phyloP scores from a whole-genome alignment of 164 flowering plant species.

The Piper longum region DNA sequence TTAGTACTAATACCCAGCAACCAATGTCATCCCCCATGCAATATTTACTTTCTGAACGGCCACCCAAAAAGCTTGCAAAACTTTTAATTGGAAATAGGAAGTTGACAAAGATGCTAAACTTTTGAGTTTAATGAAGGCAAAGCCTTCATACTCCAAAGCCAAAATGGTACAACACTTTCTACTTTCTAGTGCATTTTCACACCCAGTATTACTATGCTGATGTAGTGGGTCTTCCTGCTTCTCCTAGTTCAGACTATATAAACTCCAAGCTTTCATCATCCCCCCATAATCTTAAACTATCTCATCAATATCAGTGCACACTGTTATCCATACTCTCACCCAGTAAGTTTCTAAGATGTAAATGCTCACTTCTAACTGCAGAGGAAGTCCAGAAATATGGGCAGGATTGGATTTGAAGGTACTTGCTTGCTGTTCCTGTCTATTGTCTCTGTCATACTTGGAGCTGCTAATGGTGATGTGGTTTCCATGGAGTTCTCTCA shows the following conservation, averaged over 20 bases:
- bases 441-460: conserved; percentile 16
- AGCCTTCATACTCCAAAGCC: neutral
- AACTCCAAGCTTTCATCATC: conserved; percentile 18
- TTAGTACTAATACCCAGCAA: conserved; percentile 15
- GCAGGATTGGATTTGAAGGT: conserved; percentile 26
- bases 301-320: no score
- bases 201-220: conserved; percentile 2
- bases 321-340: no score
- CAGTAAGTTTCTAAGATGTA: conserved; percentile 1
- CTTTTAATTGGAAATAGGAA: conserved; percentile 11
- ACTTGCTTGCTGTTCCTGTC: conserved; percentile 26
- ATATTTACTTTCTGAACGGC: conserved; percentile 2
- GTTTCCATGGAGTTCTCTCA: conserved; percentile 22
- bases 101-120: neutral
- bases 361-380: conserved; percentile 4
- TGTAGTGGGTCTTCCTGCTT: conserved; percentile 10
- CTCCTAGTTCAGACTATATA: conserved; percentile 19
- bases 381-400: conserved; percentile 7
- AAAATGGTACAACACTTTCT: conserved; percentile 9
- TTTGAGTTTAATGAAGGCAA: neutral
- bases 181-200: conserved; percentile 4
- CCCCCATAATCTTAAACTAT: neutral
- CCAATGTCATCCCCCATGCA: conserved; percentile 28
- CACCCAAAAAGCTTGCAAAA: neutral
- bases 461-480: conserved; percentile 17